Base-by-base conservation (phyloP, 2,329 filamentous ascomycete species). In the Byssochlamys sp. region DNA sequence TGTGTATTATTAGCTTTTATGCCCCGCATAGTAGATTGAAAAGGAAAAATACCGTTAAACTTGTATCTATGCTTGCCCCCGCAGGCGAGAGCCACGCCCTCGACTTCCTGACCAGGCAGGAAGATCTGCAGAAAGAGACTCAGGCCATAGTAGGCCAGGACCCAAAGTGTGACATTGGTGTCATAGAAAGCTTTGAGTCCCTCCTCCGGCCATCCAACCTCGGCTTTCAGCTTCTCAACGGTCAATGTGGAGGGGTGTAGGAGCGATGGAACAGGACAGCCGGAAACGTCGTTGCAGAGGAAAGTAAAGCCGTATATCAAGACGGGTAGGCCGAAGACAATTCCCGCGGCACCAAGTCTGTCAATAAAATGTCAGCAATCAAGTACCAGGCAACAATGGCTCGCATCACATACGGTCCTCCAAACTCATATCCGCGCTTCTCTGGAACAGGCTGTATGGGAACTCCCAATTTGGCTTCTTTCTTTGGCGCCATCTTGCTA, bases 231-330 rank as follows among this genome's bases (percentile, higher is more conserved):
- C 65, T 83, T 82, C 24, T 86, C 82, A 53, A 91, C 77, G 49
- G 85, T 85, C 59, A 96, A 76, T 7, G 83, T 87, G 57, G 81
- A 85, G 31, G 89, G 91, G 63, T 81, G 80, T 39, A 95, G 81
- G 7, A 92, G 80, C 3, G 89, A 90, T 2, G 91, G 90, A 2
- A 89, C 86, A 52, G 92, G 94, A 70, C 94, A 97, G 58, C 94
- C 92, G 7, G 90, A 87, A 62, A 95, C 79, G 72, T 97, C 91
- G 76, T 96, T 97, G 81, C 92, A 96, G 66, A 87, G 79, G 69
- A 96, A 95, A 52, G 86, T 81, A 69, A 92, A 87, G 65, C 85
- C 71, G 75, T 94, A 95, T 65, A 90, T 83, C 62, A 91, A 80
- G 49, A 91, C 60, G 0, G 92, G 92, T 0, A 96, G 84, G 57